These are phyloP conservation scores for Colletotrichum tabaci DNA, from an alignment of 2,329 filamentous ascomycete species.

Conservation along the genomic window DNA sequence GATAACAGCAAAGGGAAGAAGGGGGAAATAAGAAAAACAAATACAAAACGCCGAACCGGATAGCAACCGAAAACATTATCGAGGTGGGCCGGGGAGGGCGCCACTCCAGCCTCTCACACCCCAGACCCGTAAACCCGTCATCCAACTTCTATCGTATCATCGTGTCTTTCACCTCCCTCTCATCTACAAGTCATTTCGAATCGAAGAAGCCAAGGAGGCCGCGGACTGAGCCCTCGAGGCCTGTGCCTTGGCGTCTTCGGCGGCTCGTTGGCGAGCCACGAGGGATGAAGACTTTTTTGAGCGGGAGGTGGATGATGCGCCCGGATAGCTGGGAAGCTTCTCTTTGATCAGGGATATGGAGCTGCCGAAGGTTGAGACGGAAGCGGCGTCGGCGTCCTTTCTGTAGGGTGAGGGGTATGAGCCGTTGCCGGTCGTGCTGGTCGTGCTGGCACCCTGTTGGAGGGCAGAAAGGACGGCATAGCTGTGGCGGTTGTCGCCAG, in stretches of 20 bases:
- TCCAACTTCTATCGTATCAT: neutral
- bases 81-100: neutral
- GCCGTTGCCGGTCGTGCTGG: neutral
- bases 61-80: neutral
- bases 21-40: neutral
- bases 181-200: constrained; percentile 21
- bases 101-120: neutral
- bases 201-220: constrained; percentile 4
- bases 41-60: neutral
- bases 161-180: too few relatives aligned
- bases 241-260: constrained; percentile 21
- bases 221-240: neutral
- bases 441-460: constrained; percentile 10
- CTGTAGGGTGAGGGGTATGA: constrained; percentile 8
- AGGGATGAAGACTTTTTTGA: constrained; percentile 32
- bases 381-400: constrained; percentile 36
- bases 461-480: constrained; percentile 32
- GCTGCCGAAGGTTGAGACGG: constrained; percentile 43
- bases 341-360: constrained; percentile 29
- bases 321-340: neutral
- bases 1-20: neutral
- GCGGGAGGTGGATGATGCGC: neutral
- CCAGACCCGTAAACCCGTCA: neutral
- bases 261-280: constrained; percentile 34
- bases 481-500: constrained; percentile 34